Evolutionary conservation across 2,329 filamentous ascomycete genomes (phyloP).

Genomic region (Ceratocystis harringtonii): DNA sequence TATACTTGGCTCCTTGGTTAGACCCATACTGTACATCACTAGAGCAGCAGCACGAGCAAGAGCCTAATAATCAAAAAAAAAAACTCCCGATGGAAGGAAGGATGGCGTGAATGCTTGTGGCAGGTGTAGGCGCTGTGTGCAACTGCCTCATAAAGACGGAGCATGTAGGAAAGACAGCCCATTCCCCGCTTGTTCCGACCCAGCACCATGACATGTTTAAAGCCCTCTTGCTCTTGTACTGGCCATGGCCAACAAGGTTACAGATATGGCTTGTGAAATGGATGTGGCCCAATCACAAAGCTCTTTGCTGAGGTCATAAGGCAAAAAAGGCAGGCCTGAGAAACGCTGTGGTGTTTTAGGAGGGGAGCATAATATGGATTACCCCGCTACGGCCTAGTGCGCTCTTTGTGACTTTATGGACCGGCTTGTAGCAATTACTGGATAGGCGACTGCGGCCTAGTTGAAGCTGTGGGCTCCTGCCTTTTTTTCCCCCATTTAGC

Average conservation of each 20-base stretch:
- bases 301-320: background rate
- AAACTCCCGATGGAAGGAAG: background rate
- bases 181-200: background rate
- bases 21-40: too few species aligned
- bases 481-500: background rate
- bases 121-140: constrained; percentile 5
- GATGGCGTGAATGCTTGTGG: background rate
- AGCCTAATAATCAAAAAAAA: background rate
- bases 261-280: background rate
- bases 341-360: background rate
- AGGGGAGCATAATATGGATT: background rate
- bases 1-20: too few species aligned
- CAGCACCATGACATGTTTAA: background rate
- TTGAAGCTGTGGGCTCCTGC: background rate
- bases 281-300: background rate
- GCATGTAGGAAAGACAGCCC: background rate
- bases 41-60: too few species aligned
- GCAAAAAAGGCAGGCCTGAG: background rate
- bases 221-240: background rate
- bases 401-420: background rate
- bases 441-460: background rate
- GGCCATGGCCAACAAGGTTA: background rate
- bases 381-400: background rate
- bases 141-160: background rate
- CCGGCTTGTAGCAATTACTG: background rate